Evolutionary conservation across 306 rosid species (phyloP), one percentile per base, ranked within the genome.

Genomic region (Pterocarpus santalinus): DNA sequence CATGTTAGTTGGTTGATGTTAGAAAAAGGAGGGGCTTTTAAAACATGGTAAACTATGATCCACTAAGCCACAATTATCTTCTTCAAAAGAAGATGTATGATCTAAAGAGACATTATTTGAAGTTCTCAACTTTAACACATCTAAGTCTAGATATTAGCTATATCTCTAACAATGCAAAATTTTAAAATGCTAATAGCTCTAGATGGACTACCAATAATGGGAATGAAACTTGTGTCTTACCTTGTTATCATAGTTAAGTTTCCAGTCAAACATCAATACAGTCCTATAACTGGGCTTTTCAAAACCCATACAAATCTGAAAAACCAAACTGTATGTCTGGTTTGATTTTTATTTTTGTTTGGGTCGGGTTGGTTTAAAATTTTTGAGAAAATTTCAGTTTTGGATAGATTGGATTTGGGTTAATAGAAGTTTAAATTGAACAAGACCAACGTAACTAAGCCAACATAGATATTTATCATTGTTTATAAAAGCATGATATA

Each of bases 41-140:
- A 73, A 3, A 69, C 8, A 67, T 32, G 70, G 28, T 22, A 22
- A 22, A 22, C 28, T 22, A 77, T 68, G 52, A 49, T 46, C 38
- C 7, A 46, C 16, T 17, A 69, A 32, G 14, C 51, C 16, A 8
- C 13, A 53, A 14, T 28, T 66, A 66, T 28, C 47, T 55, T 65
- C 64, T n/a, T 28, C 67, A 36, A 73, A 78, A 51, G 53, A 57
- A 38, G 55, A 47, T 8, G 44, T 28, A 1, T 52, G 34, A 61
- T 82, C 71, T 46, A 35, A 46, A 55, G 7, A 44, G 47, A 73
- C 69, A 16, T 64, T 13, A 76, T 61, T 38, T 69, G 12, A 51
- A 62, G 16, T 52, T 70, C 57, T 62, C 41, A 70, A 38, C 9
- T n/a, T 14, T 62, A 78, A 70, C 58, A 65, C 51, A 76, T 68